Evolutionary conservation across 1,139 yeast species (phyloP).

Genomic region (Suhomyces coccinellae): DNA sequence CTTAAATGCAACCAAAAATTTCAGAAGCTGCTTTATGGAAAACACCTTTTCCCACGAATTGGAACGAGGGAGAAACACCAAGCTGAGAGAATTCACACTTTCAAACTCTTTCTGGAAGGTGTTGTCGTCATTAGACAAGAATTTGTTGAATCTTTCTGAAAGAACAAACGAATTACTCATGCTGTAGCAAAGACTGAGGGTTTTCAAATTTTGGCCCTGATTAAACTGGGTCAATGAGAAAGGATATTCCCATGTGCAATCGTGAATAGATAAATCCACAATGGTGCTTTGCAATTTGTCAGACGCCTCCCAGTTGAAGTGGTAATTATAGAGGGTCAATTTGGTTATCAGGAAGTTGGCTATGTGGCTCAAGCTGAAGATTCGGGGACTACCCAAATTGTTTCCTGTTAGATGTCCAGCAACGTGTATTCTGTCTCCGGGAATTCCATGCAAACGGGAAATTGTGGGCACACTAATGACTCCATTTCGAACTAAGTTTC

Average conservation of each 20-base stretch:
- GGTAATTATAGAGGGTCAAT: constrained; percentile 31
- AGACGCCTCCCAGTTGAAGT: constrained; percentile 33
- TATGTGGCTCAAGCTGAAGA: constrained; percentile 37
- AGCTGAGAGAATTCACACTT: constrained; percentile 23
- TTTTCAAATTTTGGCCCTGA: constrained; percentile 21
- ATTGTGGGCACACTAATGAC: background rate
- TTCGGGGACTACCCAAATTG: constrained; percentile 21
- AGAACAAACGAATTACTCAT: constrained; percentile 34
- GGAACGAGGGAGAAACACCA: constrained; percentile 14
- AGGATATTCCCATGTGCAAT: constrained; percentile 51
- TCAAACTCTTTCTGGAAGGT: constrained; percentile 18
- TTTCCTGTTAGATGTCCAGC: constrained; percentile 11
- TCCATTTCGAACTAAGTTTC: constrained; percentile 4
- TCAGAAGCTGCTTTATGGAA: constrained; percentile 7
- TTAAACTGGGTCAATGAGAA: constrained; percentile 39
- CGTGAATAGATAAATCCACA: constrained; percentile 22
- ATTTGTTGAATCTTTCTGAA: constrained; percentile 39
- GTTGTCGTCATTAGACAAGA: constrained; percentile 23
- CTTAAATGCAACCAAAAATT: constrained; percentile 19
- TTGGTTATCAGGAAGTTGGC: constrained; percentile 24
- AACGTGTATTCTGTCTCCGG: constrained; percentile 10
- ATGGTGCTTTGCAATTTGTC: constrained; percentile 9
- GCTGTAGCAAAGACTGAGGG: constrained; percentile 29
- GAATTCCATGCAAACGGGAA: constrained; percentile 1
- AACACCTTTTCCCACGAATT: constrained; percentile 11